phyloP scores from a whole-genome alignment of 495 filamentous ascomycete genomes.

The Patellaria atrata region DNA sequence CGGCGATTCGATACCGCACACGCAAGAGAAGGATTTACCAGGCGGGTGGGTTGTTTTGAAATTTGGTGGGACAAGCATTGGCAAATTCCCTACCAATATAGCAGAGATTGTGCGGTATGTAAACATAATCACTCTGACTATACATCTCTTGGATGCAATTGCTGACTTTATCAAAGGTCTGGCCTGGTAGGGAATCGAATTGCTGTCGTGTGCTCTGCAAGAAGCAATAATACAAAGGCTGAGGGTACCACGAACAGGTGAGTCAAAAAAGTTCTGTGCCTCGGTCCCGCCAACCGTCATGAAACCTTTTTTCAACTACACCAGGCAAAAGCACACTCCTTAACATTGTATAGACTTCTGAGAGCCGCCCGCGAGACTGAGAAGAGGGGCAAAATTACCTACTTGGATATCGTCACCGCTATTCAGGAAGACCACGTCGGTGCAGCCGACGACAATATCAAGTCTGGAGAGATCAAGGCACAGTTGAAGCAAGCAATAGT shows the following conservation, averaged over 20 bases:
- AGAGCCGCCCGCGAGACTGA: slow-evolving; percentile 52
- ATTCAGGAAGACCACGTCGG: slow-evolving; percentile 60
- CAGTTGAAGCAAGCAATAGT: slow-evolving; percentile 47
- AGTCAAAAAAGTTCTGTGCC: too few relatives aligned
- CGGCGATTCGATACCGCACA: slow-evolving; percentile 24
- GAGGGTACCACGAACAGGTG: slow-evolving; percentile 92
- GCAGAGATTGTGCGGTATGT: slow-evolving; percentile 60
- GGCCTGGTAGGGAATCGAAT: slow-evolving; percentile 53
- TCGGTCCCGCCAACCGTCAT: too few relatives aligned
- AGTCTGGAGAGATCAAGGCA: slow-evolving; percentile 41
- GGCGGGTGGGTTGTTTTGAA: slow-evolving; percentile 32
- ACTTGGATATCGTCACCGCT: slow-evolving; percentile 54
- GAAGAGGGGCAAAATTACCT: slow-evolving; percentile 45
- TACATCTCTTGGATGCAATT: slow-evolving; percentile 4
- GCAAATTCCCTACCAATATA: slow-evolving; percentile 55
- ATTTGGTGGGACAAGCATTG: slow-evolving; percentile 31
- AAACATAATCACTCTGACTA: not conserved
- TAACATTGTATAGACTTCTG: slow-evolving; percentile 39
- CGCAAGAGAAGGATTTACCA: slow-evolving; percentile 26
- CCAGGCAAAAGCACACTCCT: too few relatives aligned
- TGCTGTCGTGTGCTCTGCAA: slow-evolving; percentile 83
- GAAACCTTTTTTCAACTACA: too few relatives aligned
- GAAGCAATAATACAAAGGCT: slow-evolving; percentile 77
- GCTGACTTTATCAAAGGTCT: slow-evolving; percentile 34
- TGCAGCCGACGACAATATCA: slow-evolving; percentile 49